Evolutionary conservation across 495 filamentous ascomycete species (phyloP).

Genomic region (Staphylotrichum longicolle): DNA sequence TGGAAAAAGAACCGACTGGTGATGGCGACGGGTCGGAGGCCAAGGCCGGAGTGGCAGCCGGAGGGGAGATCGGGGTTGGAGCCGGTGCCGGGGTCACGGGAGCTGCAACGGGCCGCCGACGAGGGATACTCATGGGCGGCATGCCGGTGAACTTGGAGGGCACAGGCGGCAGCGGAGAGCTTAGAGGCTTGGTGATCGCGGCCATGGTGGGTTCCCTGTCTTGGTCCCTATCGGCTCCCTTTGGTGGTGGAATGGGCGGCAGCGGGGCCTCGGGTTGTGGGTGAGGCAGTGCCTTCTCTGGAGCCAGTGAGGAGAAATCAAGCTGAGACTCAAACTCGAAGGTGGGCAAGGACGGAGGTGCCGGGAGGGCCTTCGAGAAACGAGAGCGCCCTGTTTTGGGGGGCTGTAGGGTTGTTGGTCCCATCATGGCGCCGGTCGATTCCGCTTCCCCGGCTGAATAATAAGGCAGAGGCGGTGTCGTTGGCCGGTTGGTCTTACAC

Average conservation of each 20-base stretch:
- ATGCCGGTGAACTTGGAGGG: conserved; percentile 20
- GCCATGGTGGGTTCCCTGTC: conserved; percentile 22
- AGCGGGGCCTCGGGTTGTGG: conserved; percentile 11
- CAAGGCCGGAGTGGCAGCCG: conserved; percentile 12
- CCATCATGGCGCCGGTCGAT: conserved; percentile 28
- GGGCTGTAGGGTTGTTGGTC: conserved; percentile 29
- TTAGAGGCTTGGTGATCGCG: conserved; percentile 20
- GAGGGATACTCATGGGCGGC: conserved; percentile 30
- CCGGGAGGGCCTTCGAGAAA: conserved; percentile 39
- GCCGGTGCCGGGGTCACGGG: conserved; percentile 16
- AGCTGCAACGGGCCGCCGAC: conserved; percentile 33
- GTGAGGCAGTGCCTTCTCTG: conserved; percentile 22
- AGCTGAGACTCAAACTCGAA: conserved; percentile 23
- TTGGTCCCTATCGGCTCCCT: conserved; percentile 16
- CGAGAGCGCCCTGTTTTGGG: conserved; percentile 36
- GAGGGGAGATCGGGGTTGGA: conserved; percentile 7
- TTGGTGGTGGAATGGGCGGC: conserved; percentile 29
- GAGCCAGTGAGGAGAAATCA: conserved; percentile 13
- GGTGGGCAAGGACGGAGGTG: conserved; percentile 29
- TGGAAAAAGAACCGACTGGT: conserved; percentile 42
- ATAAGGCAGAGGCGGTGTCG: conserved; percentile 5
- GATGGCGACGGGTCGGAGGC: conserved; percentile 25
- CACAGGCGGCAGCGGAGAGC: conserved; percentile 34
- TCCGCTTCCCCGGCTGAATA: conserved; percentile 32
- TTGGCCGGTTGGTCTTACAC: conserved; percentile 21